phyloP scores from a whole-genome alignment of 2,329 filamentous ascomycete genomes.

The Setomelanomma holmii region DNA sequence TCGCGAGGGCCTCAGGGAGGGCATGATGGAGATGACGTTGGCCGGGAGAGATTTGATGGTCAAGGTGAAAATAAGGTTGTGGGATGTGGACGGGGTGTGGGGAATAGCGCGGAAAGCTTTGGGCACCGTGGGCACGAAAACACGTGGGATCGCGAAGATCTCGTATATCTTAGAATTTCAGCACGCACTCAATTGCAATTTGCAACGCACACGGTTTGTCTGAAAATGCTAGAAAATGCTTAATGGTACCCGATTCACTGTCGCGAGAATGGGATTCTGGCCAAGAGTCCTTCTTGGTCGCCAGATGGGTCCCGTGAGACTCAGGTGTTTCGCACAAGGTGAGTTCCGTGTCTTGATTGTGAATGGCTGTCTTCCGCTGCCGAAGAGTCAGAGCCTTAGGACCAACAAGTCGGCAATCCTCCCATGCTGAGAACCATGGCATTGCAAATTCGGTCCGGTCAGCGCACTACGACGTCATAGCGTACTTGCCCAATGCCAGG shows the following conservation, averaged over 20 bases:
- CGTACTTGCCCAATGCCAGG: not conserved
- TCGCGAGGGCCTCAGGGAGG: conserved; percentile 8
- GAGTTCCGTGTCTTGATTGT: too few species aligned
- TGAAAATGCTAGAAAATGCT: too few species aligned
- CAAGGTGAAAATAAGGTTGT: conserved; percentile 32
- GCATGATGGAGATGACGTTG: conserved; percentile 22
- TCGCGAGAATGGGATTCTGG: too few species aligned
- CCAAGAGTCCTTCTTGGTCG: too few species aligned
- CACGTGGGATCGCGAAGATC: conserved; percentile 23
- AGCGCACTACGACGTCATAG: conserved; percentile 1
- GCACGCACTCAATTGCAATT: too few species aligned
- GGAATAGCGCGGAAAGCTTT: conserved; percentile 23
- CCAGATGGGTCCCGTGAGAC: too few species aligned
- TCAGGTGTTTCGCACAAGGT: too few species aligned
- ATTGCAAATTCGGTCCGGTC: not conserved
- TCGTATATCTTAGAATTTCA: too few species aligned
- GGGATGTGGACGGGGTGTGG: conserved; percentile 14
- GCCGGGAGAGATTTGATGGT: conserved; percentile 13
- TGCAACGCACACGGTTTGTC: too few species aligned
- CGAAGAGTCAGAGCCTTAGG: not conserved
- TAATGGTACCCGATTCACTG: too few species aligned
- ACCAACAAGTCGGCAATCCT: not conserved
- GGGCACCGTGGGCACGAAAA: conserved; percentile 13
- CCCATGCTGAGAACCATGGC: not conserved
- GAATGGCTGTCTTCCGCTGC: not conserved